Base-by-base conservation (phyloP, 2,329 filamentous ascomycete species). In the Sclerotinia minor region DNA sequence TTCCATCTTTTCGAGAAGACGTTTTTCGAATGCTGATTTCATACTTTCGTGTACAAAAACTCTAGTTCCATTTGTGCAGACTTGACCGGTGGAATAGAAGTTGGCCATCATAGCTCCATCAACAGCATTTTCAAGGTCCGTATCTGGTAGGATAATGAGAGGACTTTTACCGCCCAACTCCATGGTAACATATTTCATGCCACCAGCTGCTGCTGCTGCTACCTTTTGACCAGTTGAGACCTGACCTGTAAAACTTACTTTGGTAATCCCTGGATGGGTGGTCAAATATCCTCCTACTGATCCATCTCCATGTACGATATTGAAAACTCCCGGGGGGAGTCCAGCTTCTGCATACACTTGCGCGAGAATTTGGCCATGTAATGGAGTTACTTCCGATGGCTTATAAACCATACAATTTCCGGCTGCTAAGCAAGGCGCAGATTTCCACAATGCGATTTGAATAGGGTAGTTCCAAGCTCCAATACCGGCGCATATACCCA, bases 391-490 rank as follows among this genome's bases (percentile, higher is more conserved):
- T 81, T 96, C 92, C 72, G 90, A 94, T 9, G 92, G 91, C 80
- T 96, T 96, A 81, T 96, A 96, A 55, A 96, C 86, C 90, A 96
- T 94, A 76, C 89, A 92, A 79, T 96, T 96, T 26, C 92, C 92
- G 0, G 92, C 92, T 4, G 92, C 92, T 19, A 96, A 83, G 74
- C 92, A 95, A 0, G 92, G 91, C 0, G 90, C 92, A 1, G 91
- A 93, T 79, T 96, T 96, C 92, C 92, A 96, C 1, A 96, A 83
- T 11, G 92, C 92, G 72, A 96, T 96, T 78, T 96, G 92, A 71
- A 96, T 91, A 17, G 92, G 92, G 77, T 96, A 96, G 79, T 96
- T 96, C 92, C 92, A 96, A 19, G 92, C 92, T 67, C 92, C 92
- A 72, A 96, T 96, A 68, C 91, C 92, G 19, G 86, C 92, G 77